These are phyloP conservation scores for Tremellales sp. DNA, from an alignment of 1,284 basidiomycete species.

Conservation along the genomic window DNA sequence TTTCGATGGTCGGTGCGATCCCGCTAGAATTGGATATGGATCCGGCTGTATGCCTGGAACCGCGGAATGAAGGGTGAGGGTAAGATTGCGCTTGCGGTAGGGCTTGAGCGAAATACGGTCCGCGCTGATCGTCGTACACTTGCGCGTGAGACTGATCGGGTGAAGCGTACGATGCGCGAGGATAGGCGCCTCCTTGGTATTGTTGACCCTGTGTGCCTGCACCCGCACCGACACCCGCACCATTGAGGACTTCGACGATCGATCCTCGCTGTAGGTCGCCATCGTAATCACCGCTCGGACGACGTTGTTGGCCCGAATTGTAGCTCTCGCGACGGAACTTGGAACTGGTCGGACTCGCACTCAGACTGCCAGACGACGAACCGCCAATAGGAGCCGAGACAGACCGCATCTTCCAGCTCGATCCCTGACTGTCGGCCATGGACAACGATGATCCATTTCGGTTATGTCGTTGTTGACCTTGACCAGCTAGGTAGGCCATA, in stretches of 20 bases:
- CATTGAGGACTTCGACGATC: conserved; percentile 33
- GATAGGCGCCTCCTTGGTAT: background rate
- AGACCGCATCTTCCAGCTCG: conserved; percentile 17
- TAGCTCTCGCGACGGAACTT: conserved; percentile 30
- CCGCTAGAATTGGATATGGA: conserved; percentile 30
- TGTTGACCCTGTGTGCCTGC: too few species aligned
- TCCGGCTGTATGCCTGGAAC: conserved; percentile 22
- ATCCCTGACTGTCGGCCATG: conserved; percentile 18
- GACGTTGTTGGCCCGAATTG: conserved; percentile 12
- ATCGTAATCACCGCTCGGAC: too few species aligned
- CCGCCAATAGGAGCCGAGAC: conserved; percentile 35
- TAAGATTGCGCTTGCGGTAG: background rate
- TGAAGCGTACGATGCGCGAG: background rate
- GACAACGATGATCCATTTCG: conserved; percentile 35
- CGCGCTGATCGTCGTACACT: background rate
- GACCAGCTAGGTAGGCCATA: conserved; percentile 70
- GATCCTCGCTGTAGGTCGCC: conserved; percentile 13
- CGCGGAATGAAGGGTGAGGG: background rate
- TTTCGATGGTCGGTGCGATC: conserved; percentile 24
- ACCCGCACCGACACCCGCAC: background rate
- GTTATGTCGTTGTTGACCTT: conserved; percentile 24
- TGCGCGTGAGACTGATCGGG: conserved; percentile 1
- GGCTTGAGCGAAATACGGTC: background rate
- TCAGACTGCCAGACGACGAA: conserved; percentile 31
- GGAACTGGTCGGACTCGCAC: conserved; percentile 39